Base-by-base conservation (phyloP, 1,284 basidiomycete species). In the Moesziomyces parantarcticus region DNA sequence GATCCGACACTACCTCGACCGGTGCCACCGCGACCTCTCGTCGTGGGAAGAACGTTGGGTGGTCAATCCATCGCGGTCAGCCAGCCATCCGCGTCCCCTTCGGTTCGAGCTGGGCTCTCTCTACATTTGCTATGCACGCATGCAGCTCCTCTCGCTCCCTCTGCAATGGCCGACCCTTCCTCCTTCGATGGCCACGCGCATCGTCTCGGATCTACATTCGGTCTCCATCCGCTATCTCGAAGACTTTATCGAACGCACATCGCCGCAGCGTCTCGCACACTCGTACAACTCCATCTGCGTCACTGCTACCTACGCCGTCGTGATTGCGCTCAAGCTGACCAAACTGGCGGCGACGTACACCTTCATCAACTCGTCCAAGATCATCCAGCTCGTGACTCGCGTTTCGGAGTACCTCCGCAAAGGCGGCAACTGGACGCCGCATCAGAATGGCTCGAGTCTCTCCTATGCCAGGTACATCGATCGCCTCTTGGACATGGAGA, bases 241-340 rank as follows among this genome's bases (percentile, higher is more conserved):
- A 26, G 64, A 65, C 42, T 72, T 72, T 45, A 50, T 61, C 23
- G 59, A 66, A 13, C 64, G 57, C 29, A 63, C 64, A 14, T 66
- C 69, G 29, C 69, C 69, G 1, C 52, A 65, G 22, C 58, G 64
- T 5, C 60, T 72, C 3, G 65, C 64, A 2, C 60, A 72, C 34
- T 72, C 63, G 1, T 72, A 72, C 55, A 72, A 72, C 48, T 72
- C 69, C 18, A 65, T 72, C 36, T 72, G 58, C 50, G 64, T 72
- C 25, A 66, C 69, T 5, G 69, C 69, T 14, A 65, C 63, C 36
- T 72, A 72, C 22, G 62, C 58, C 20, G 58, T 66, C 21, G 65
- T 66, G 44, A 58, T 72, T 20, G 58, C 69, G 5, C 63, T 68
- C 49, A 65, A 66, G 36, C 60, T 72, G 39, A 66, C 64, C 46